phyloP scores from a whole-genome alignment of 805 yeast species.

The Candida taoyuanica region DNA sequence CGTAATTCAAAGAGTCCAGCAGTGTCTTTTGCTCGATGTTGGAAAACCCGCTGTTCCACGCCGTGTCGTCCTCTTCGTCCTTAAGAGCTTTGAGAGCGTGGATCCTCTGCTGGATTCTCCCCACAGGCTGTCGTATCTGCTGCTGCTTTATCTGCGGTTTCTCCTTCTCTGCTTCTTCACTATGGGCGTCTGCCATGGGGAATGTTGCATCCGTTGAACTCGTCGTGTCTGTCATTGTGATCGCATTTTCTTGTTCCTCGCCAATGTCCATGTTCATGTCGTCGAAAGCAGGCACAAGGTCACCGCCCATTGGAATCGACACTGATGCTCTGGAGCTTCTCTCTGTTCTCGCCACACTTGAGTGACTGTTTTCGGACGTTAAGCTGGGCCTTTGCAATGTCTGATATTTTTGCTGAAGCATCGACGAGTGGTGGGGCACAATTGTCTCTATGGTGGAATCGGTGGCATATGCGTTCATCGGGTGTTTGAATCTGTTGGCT shows the following conservation, averaged over 20 bases:
- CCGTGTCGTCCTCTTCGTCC: slow-evolving; percentile 9
- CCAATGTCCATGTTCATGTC: slow-evolving; percentile 23
- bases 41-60: slow-evolving; percentile 7
- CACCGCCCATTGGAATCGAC: slow-evolving; percentile 20
- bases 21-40: slow-evolving; percentile 22
- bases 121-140: slow-evolving; percentile 5
- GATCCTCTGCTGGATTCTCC: slow-evolving; percentile 25
- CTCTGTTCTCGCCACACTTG: too few species aligned
- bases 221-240: not conserved
- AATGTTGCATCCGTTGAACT: slow-evolving; percentile 6
- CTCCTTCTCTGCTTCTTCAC: not conserved
- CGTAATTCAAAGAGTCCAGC: slow-evolving; percentile 22
- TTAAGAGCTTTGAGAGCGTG: slow-evolving; percentile 17
- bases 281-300: slow-evolving; percentile 24
- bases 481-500: slow-evolving; percentile 16
- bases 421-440: slow-evolving; percentile 16
- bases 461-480: slow-evolving; percentile 19
- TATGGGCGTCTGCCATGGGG: slow-evolving; percentile 1
- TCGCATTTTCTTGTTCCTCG: slow-evolving; percentile 3
- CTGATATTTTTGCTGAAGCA: slow-evolving; percentile 17
- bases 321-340: slow-evolving; percentile 6
- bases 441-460: slow-evolving; percentile 18
- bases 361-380: too few species aligned
- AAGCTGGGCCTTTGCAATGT: too few species aligned
- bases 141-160: not conserved